Evolutionary conservation across 2,329 filamentous ascomycete species (phyloP), one percentile per base, ranked within the genome.

Genomic region (Cryphonectria radicalis): DNA sequence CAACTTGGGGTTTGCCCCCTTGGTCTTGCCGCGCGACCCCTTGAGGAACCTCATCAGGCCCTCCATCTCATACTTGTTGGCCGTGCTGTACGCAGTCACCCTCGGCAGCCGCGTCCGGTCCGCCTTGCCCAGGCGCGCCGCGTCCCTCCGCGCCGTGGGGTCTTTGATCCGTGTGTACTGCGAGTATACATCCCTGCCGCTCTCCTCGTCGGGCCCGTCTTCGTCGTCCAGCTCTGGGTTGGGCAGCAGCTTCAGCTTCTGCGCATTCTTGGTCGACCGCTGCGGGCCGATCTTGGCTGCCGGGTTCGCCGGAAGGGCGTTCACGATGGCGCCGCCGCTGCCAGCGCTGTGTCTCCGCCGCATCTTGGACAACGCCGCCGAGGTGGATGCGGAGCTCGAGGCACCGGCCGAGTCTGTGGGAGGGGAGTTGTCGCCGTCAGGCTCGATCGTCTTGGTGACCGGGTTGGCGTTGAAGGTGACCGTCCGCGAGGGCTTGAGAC

Each of bases 151-250:
- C 11, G 96, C 96, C 0, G 92, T 97, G 0, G 95, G 95, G 78
- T 99, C 96, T 81, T 98, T 98, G 82, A 99, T 99, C 62, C 96
- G 89, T 11, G 95, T 97, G 80, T 98, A 98, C 80, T 99, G 96
- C 37, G 95, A 95, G 83, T 99, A 99, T 43, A 99, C 96, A 79
- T 99, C 96, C 74, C 95, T 87, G 13, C 95, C 94, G 77, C 93
- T 96, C 81, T 98, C 95, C 77, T 97, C 95, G 73, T 98, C 95
- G 8, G 74, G 85, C 76, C 86, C 90, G 60, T 95, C 93, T 37
- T 93, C 92, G 53, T 89, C 93, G 50, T 89, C 93, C 62, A 93
- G 87, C 72, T 97, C 93, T 0, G 95, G 94, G 78, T 96, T 96
- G 0, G 96, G 96, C 22, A 99, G 85, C n/a, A 99, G 88, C 83